Base-by-base conservation (phyloP, 2,329 filamentous ascomycete genomes). In the Diaporthe nobilis region DNA sequence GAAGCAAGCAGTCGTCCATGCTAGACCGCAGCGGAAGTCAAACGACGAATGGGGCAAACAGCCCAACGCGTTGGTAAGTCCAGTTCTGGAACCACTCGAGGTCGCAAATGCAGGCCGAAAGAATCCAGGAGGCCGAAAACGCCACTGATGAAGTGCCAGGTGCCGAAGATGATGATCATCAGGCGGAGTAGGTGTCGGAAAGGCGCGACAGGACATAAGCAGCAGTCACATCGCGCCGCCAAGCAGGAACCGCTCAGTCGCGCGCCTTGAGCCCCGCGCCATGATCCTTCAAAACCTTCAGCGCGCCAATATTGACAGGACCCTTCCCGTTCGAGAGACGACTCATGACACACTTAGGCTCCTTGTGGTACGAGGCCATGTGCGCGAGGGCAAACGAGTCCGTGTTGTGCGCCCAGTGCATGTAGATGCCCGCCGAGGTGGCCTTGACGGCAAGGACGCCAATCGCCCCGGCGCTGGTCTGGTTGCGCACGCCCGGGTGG, bases 391-490 rank as follows among this genome's bases (percentile, higher is more conserved):
- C 95, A 86, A 94, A 93, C 2, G 90, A 92, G 82, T 98, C 96
- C 0, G 97, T 99, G 82, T 98, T 99, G 87, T 99, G 97, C 1
- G 94, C 96, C 86, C 98, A 99, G 84, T 96, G 96, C 71, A 99
- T 90, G 81, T 94, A 95, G 78, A 95, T 92, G 1, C 95, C 95
- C 31, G 90, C 88, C 17, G 87, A 88, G 0, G 91, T 93, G 86
- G 95, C 97, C 86, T 98, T 98, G 80, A 98, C 94, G 0, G 92
- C 92, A 87, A 99, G 92, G 75, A 98, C 91, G 2, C 97, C 97
- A 80, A 99, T 97, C 42, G 96, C 96, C 4, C 94, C 95, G n/a
- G 91, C 88, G 15, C 95, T 96, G 73, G 93, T 91, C 80, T 95
- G 97, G 80, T 93, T 88, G 79, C 88, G 89, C 77, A 99, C 96